A percentile compares a stretch with the other conserved stretches of the same genome.
Evolutionary conservation across 345 rosid genomes (phyloP).

Genomic region (Abelmoschus esculentus): DNA sequence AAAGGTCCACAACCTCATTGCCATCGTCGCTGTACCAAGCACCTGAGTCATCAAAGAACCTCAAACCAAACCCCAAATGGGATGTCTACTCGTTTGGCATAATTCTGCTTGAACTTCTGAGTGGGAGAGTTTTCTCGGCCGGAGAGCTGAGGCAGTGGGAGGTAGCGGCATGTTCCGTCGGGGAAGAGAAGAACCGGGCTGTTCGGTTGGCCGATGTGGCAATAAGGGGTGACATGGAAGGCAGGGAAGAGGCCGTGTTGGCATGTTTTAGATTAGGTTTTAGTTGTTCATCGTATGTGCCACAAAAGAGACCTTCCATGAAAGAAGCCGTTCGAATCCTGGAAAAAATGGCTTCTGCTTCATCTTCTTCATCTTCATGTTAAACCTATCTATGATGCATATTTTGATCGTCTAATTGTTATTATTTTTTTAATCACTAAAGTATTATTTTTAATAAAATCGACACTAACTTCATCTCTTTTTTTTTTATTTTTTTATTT

Average conservation of each 20-base stretch:
- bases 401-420: too few species aligned
- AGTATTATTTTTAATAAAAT: too few species aligned
- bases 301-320: slow-evolving; percentile 84
- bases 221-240: slow-evolving; percentile 45
- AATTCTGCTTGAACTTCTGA: slow-evolving; percentile 65
- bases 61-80: slow-evolving; percentile 65
- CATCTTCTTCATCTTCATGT: not conserved
- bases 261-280: slow-evolving; percentile 62
- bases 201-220: slow-evolving; percentile 51
- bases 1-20: slow-evolving; percentile 19
- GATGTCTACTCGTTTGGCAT: slow-evolving; percentile 79
- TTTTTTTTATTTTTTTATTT: too few species aligned
- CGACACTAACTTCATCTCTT: too few species aligned
- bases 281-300: slow-evolving; percentile 52
- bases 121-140: slow-evolving; percentile 48
- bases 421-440: too few species aligned
- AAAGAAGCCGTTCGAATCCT: slow-evolving; percentile 64
- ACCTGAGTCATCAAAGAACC: slow-evolving; percentile 52
- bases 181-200: slow-evolving; percentile 43
- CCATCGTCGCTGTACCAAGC: slow-evolving; percentile 43
- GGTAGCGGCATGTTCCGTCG: slow-evolving; percentile 16
- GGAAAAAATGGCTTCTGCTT: slow-evolving; percentile 36
- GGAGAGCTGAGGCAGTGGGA: slow-evolving; percentile 51
- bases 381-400: not conserved
- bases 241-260: slow-evolving; percentile 42